phyloP scores from a whole-genome alignment of 1,139 yeast genomes.

The Arxiozyma slooffiae region DNA sequence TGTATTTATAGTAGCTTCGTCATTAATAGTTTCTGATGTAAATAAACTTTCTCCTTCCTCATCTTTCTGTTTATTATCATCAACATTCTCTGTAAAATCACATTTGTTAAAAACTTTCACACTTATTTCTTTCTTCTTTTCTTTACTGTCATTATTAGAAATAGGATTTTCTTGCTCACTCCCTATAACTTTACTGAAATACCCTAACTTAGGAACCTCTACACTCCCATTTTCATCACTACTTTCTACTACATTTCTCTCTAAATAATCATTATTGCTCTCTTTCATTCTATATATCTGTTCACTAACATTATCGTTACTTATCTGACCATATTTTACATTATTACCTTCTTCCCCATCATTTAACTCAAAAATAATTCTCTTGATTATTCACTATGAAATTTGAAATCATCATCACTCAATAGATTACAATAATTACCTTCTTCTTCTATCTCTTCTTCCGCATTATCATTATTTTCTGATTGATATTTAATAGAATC shows the following conservation, averaged over 20 bases:
- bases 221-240: conserved; percentile 6
- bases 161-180: not conserved
- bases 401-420: conserved; percentile 9
- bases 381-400: conserved; percentile 9
- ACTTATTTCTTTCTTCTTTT: not conserved
- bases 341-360: conserved; percentile 9
- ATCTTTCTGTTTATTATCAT: conserved; percentile 4
- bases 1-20: conserved; percentile 1
- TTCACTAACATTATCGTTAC: not conserved
- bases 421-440: not conserved
- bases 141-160: not conserved
- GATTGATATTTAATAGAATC: conserved; percentile 11
- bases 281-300: not conserved
- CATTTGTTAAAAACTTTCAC: not conserved
- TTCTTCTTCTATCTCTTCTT: conserved; percentile 1
- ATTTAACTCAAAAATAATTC: conserved; percentile 12
- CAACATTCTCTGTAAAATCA: not conserved
- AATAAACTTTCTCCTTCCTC: conserved; percentile 5
- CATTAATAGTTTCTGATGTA: conserved; percentile 3
- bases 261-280: not conserved
- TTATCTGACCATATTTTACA: conserved; percentile 5
- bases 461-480: not conserved
- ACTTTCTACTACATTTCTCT: not conserved
- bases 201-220: conserved; percentile 19
- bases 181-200: conserved; percentile 19